Evolutionary conservation across 129 eudicot species (phyloP).

Genomic region (Apium graveolens): DNA sequence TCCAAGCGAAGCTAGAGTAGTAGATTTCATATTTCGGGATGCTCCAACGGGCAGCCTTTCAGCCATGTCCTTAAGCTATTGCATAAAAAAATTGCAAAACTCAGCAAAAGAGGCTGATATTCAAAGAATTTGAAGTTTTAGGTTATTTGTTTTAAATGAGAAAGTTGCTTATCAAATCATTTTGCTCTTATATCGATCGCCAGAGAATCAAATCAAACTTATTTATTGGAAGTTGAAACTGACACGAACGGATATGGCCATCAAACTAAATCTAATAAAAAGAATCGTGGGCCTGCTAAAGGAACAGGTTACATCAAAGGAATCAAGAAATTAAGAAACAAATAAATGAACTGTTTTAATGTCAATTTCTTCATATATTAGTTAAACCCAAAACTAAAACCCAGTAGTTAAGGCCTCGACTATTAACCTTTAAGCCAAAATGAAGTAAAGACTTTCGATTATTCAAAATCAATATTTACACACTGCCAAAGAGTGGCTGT

Average conservation of each 20-base stretch:
- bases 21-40: slow-evolving; percentile 58
- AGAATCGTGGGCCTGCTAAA: not conserved
- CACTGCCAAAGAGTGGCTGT: not conserved
- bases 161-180: not conserved
- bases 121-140: not conserved
- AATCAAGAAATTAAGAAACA: not conserved
- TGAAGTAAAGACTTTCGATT: not conserved
- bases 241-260: not conserved
- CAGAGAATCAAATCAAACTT: not conserved
- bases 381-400: not conserved
- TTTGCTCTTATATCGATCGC: not conserved
- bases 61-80: slow-evolving; percentile 92
- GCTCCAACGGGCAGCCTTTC: slow-evolving; percentile 94
- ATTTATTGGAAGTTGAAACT: not conserved
- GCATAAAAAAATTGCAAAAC: slow-evolving; percentile 15
- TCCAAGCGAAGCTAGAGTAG: slow-evolving; percentile 42
- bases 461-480: not conserved
- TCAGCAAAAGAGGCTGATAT: slow-evolving; percentile 12
- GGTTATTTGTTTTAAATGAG: not conserved
- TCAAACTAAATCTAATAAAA: not conserved
- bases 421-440: not conserved
- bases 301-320: too few relatives aligned
- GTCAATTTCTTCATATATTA: not conserved
- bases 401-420: not conserved
- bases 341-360: not conserved